Conservation (phyloP, 306 rosid species). For the Citrullus mucosospermus region DNA sequence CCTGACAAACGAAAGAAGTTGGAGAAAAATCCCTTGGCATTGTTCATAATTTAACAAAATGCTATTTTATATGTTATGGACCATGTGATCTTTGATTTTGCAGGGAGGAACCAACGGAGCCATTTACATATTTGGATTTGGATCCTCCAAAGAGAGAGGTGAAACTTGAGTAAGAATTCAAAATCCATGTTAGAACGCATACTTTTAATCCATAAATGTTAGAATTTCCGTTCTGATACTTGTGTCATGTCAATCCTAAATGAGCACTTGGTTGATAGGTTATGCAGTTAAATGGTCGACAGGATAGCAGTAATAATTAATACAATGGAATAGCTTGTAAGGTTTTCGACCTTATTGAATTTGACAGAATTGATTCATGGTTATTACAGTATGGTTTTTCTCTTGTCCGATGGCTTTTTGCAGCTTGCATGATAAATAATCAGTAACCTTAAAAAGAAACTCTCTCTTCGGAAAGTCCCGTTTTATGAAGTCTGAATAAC, state of each 20-base stretch:
- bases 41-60: neutral
- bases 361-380: neutral
- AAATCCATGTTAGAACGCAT: neutral
- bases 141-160: constrained; percentile 64
- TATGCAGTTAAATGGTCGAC: neutral
- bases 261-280: neutral
- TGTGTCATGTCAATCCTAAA: neutral
- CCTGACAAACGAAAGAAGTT: neutral
- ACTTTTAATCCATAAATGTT: neutral
- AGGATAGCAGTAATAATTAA: neutral
- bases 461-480: no score
- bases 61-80: neutral
- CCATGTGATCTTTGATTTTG: constrained; percentile 7
- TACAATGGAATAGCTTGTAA: neutral
- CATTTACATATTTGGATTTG: constrained; percentile 54
- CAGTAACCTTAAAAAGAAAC: no score
- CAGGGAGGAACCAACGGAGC: constrained; percentile 91
- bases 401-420: no score
- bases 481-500: no score
- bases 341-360: neutral
- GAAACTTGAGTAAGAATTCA: constrained; percentile 37
- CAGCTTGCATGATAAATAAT: no score
- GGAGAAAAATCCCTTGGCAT: neutral
- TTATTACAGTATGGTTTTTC: neutral
- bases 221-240: neutral